Evolutionary conservation across 192 early-diverging fungal genomes (phyloP).

Genomic region (Gaertneriomyces sp.): DNA sequence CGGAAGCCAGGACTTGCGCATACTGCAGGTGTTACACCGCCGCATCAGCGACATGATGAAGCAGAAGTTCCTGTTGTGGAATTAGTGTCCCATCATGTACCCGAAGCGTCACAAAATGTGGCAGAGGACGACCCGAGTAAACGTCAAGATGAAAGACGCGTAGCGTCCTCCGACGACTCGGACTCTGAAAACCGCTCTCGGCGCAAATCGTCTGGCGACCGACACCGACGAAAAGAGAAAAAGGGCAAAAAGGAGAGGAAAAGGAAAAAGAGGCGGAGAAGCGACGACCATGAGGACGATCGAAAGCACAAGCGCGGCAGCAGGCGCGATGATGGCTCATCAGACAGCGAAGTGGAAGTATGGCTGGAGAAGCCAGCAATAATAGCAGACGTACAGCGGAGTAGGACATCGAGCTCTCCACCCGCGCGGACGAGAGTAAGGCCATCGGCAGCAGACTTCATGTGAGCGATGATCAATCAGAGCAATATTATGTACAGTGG

Average conservation of each 20-base stretch:
- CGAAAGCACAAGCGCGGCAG: constrained; percentile 4
- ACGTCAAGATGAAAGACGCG: neutral
- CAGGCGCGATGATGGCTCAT: neutral
- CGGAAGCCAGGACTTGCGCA: neutral
- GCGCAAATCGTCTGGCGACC: neutral
- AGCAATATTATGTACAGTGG: constrained; percentile 1
- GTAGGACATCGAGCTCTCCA: neutral
- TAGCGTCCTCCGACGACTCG: neutral
- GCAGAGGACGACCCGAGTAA: neutral
- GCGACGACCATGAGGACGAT: neutral
- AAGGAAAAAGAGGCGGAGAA: constrained; percentile 16
- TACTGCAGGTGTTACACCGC: neutral
- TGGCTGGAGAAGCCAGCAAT: neutral
- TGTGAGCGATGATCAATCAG: constrained; percentile 14
- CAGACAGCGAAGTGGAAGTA: neutral
- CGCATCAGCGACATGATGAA: neutral
- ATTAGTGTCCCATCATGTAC: neutral
- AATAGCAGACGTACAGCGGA: neutral
- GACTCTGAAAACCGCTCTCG: neutral
- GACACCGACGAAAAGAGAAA: constrained; percentile 24
- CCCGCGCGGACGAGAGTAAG: constrained; percentile 7
- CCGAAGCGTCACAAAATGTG: neutral
- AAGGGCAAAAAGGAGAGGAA: constrained; percentile 28
- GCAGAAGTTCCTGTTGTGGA: neutral
- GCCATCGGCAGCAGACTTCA: constrained; percentile 31